These are phyloP conservation scores for Mycena metata DNA, from an alignment of 768 basidiomycete species.

Conservation along the genomic window DNA sequence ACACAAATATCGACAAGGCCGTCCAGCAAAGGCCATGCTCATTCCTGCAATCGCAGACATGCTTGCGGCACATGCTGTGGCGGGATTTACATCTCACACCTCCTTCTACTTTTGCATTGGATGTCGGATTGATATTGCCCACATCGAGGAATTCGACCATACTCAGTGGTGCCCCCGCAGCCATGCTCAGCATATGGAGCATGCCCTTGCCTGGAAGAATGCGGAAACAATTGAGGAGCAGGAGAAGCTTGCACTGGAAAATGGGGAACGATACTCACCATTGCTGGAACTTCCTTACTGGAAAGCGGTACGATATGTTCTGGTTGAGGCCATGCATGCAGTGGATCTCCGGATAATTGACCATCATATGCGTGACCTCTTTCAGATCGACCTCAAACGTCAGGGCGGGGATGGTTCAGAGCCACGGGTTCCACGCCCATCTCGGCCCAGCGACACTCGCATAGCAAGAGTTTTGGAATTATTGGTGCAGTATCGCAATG, in stretches of 20 bases:
- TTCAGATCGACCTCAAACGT: slow-evolving; percentile 39
- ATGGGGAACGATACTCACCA: slow-evolving; percentile 48
- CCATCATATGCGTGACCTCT: slow-evolving; percentile 48
- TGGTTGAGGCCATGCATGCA: slow-evolving; percentile 59
- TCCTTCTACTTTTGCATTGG: slow-evolving; percentile 46
- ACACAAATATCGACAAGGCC: slow-evolving; percentile 28
- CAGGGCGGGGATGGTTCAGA: slow-evolving; percentile 32
- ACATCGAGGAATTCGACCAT: slow-evolving; percentile 47
- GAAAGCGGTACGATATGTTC: slow-evolving; percentile 47
- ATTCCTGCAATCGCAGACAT: slow-evolving; percentile 49
- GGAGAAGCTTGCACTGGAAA: slow-evolving; percentile 35
- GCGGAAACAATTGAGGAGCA: slow-evolving; percentile 36
- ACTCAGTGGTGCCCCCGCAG: slow-evolving; percentile 41
- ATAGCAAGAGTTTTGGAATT: background rate
- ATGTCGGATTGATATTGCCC: slow-evolving; percentile 40
- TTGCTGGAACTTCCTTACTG: slow-evolving; percentile 56
- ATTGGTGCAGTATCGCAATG: background rate
- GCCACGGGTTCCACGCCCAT: background rate
- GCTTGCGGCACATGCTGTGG: slow-evolving; percentile 45
- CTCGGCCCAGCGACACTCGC: background rate
- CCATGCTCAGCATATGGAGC: slow-evolving; percentile 25
- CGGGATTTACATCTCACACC: slow-evolving; percentile 40
- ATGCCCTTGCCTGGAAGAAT: slow-evolving; percentile 41
- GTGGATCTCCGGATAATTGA: slow-evolving; percentile 51
- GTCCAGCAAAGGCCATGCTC: slow-evolving; percentile 35